Evolutionary conservation across 2,329 filamentous ascomycete species (phyloP).

Genomic region (Colletotrichum sp.): DNA sequence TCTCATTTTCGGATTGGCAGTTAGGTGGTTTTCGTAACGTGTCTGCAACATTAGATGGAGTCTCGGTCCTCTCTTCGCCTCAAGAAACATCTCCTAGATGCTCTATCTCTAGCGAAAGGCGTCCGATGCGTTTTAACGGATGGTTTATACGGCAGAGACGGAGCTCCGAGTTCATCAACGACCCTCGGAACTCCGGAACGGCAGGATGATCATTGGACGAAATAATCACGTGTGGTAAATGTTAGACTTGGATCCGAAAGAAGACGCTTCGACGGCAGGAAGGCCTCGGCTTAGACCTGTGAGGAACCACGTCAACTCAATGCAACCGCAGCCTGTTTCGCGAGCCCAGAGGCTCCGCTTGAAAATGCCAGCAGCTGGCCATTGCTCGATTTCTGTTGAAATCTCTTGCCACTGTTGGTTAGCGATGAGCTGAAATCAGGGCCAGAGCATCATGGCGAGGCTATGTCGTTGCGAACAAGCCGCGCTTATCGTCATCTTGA

Average conservation of each 20-base stretch:
- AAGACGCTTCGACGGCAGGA: not conserved
- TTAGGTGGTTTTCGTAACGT: not conserved
- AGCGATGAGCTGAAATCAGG: not conserved
- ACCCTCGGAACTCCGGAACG: not conserved
- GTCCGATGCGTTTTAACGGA: not conserved
- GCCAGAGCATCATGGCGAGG: not conserved
- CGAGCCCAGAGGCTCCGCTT: not conserved
- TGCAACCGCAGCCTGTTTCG: not conserved
- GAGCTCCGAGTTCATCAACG: not conserved
- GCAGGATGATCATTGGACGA: not conserved
- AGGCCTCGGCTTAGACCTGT: not conserved
- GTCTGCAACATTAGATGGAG: not conserved
- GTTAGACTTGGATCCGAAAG: not conserved
- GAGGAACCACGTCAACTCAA: not conserved
- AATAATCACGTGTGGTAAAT: not conserved
- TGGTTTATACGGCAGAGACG: not conserved
- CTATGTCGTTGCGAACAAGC: not conserved
- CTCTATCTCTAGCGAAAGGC: rapidly evolving
- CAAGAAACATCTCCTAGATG: not conserved
- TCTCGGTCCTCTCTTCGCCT: not conserved
- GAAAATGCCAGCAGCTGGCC: not conserved
- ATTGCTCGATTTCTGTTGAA: not conserved
- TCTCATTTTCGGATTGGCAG: not conserved
- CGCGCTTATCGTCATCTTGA: not conserved
- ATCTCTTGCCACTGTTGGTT: not conserved